Evolutionary conservation across 371 early-diverging fungal genomes (phyloP).

Genomic region (Rozella allomycis): DNA sequence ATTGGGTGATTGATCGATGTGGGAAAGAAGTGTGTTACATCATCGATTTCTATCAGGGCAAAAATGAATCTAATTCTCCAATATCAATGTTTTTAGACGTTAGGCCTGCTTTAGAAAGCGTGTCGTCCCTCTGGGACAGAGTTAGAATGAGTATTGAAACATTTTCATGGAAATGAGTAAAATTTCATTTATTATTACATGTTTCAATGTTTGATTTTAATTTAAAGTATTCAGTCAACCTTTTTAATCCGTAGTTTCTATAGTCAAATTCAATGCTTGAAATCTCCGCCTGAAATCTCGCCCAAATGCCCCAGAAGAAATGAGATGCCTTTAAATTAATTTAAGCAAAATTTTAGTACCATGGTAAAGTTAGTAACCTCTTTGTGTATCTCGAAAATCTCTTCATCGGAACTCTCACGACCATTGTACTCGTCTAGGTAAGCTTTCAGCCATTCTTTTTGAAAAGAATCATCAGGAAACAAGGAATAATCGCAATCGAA

Average conservation of each 20-base stretch:
- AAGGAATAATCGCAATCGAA: slow-evolving; percentile 77
- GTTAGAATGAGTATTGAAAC: too few relatives aligned
- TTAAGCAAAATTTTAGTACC: too few relatives aligned
- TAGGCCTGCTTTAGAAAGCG: background rate
- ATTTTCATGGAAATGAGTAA: too few relatives aligned
- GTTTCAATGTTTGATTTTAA: too few relatives aligned
- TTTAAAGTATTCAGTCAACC: slow-evolving; percentile 51
- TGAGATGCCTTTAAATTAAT: too few relatives aligned
- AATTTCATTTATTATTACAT: too few relatives aligned
- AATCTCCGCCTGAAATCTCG: slow-evolving; percentile 52
- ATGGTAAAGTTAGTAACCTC: slow-evolving; percentile 62
- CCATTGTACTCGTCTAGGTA: slow-evolving; percentile 12
- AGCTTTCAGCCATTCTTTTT: slow-evolving; percentile 42
- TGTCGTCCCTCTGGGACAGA: too few relatives aligned
- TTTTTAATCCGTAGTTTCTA: slow-evolving; percentile 57
- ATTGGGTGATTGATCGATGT: slow-evolving; percentile 88
- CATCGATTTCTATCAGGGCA: slow-evolving; percentile 75
- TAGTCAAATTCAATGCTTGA: slow-evolving; percentile 86
- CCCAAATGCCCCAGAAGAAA: slow-evolving; percentile 73
- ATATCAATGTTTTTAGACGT: background rate
- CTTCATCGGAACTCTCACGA: slow-evolving; percentile 15
- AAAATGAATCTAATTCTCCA: slow-evolving; percentile 16
- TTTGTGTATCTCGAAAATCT: slow-evolving; percentile 33
- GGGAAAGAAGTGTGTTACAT: slow-evolving; percentile 75
- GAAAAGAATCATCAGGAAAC: slow-evolving; percentile 47